Conservation (phyloP, 345 rosid species). For the Atalantia buxifolia region DNA sequence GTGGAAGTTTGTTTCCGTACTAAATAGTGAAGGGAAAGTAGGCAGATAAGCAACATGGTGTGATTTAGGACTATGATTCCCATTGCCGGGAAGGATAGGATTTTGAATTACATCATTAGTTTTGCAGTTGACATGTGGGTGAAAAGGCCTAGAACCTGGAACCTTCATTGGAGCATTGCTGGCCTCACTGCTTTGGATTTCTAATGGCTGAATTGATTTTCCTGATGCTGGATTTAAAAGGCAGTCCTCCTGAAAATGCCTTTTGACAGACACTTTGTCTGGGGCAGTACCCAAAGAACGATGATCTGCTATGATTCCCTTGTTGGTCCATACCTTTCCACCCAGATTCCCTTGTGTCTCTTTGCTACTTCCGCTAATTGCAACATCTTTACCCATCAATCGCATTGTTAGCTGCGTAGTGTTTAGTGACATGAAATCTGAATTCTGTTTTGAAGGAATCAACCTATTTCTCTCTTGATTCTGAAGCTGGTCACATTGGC, state of each 20-base stretch:
- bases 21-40: slow-evolving; percentile 21
- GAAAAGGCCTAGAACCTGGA: slow-evolving; percentile 26
- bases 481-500: slow-evolving; percentile 20
- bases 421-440: slow-evolving; percentile 25
- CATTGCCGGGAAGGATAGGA: slow-evolving; percentile 10
- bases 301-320: slow-evolving; percentile 39
- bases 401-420: slow-evolving; percentile 50
- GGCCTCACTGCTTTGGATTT: slow-evolving; percentile 19
- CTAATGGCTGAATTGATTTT: slow-evolving; percentile 22
- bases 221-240: slow-evolving; percentile 23
- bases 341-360: slow-evolving; percentile 28
- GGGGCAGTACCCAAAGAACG: slow-evolving; percentile 11
- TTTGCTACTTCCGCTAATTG: slow-evolving; percentile 37
- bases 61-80: slow-evolving; percentile 15
- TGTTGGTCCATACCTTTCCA: slow-evolving; percentile 40
- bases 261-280: slow-evolving; percentile 11
- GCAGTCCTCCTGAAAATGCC: slow-evolving; percentile 26
- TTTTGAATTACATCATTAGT: slow-evolving; percentile 22
- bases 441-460: slow-evolving; percentile 13
- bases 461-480: slow-evolving; percentile 18
- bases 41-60: slow-evolving; percentile 23
- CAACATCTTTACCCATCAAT: slow-evolving; percentile 73
- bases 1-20: slow-evolving; percentile 24
- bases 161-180: slow-evolving; percentile 12
- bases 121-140: slow-evolving; percentile 33